Evolutionary conservation across 352 stramenopile genomes (phyloP).

Genomic region (Discostella stelligera): DNA sequence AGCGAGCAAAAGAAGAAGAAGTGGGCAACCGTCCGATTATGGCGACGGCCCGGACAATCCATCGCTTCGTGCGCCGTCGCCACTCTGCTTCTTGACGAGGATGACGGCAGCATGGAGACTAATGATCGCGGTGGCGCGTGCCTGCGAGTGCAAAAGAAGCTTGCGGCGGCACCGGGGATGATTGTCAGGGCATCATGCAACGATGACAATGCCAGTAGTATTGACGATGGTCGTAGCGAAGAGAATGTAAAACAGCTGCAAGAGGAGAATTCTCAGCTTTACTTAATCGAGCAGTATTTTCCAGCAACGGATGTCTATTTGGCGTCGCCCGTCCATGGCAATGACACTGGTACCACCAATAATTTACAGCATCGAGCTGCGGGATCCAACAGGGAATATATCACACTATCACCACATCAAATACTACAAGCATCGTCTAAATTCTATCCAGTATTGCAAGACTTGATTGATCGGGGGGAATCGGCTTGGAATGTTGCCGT

Average conservation of each 20-base stretch:
- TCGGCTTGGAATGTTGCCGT: conserved; percentile 47
- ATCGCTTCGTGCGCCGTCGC: conserved; percentile 55
- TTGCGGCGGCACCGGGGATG: conserved; percentile 73
- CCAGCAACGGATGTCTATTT: conserved; percentile 23
- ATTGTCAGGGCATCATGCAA: conserved; percentile 11
- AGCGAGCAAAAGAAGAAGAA: no score
- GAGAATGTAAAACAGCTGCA: not conserved
- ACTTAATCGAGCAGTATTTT: conserved; percentile 31
- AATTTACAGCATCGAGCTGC: not conserved
- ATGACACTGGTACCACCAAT: not conserved
- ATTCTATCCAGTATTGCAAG: conserved; percentile 75
- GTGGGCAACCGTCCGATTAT: conserved; percentile 53
- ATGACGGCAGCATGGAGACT: no score
- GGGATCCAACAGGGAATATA: conserved; percentile 19
- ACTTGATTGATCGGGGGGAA: conserved; percentile 68
- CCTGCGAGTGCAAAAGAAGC: conserved; percentile 33
- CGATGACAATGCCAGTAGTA: not conserved
- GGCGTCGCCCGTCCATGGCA: conserved; percentile 8
- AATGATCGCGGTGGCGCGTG: conserved; percentile 11
- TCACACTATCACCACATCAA: conserved; percentile 27
- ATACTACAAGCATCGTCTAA: conserved; percentile 55
- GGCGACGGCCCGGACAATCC: conserved; percentile 65
- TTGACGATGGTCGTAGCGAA: conserved; percentile 1
- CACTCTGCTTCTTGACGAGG: no score
- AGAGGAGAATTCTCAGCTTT: conserved; percentile 1